phyloP scores from a whole-genome alignment of 129 eudicot species.

The Centella asiatica region DNA sequence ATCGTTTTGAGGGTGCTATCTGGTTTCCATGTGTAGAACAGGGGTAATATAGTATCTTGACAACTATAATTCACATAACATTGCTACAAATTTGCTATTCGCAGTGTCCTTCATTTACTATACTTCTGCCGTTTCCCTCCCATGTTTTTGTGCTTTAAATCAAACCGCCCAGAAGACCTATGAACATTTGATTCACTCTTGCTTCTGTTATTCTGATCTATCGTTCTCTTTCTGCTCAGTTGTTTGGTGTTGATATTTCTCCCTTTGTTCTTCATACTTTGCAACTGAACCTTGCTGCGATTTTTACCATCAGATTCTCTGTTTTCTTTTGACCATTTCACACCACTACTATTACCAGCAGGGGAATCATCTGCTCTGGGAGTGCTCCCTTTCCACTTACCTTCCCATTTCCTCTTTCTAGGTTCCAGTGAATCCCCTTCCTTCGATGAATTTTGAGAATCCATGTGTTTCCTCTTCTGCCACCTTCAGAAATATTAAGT shows the following conservation, averaged over 20 bases:
- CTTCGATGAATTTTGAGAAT: conserved; percentile 20
- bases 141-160: not conserved
- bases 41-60: not conserved
- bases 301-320: conserved; percentile 12
- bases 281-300: conserved; percentile 6
- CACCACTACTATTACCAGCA: conserved; percentile 17
- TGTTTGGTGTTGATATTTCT: not conserved
- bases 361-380: conserved; percentile 1
- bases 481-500: conserved; percentile 28
- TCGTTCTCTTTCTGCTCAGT: conserved; percentile 1
- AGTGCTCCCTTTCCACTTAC: conserved; percentile 15
- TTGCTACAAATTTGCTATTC: not conserved
- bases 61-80: not conserved
- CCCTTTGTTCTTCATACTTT: not conserved
- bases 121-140: conserved; percentile 4
- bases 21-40: not conserved
- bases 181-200: conserved; percentile 4
- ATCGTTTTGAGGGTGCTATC: not conserved
- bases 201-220: not conserved
- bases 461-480: conserved; percentile 33
- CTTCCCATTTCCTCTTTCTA: conserved; percentile 40
- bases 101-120: not conserved
- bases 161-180: not conserved
- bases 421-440: conserved; percentile 30
- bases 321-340: conserved; percentile 13